Conservation (phyloP, 352 stramenopile genomes). For the Aphanomyces invadans region DNA sequence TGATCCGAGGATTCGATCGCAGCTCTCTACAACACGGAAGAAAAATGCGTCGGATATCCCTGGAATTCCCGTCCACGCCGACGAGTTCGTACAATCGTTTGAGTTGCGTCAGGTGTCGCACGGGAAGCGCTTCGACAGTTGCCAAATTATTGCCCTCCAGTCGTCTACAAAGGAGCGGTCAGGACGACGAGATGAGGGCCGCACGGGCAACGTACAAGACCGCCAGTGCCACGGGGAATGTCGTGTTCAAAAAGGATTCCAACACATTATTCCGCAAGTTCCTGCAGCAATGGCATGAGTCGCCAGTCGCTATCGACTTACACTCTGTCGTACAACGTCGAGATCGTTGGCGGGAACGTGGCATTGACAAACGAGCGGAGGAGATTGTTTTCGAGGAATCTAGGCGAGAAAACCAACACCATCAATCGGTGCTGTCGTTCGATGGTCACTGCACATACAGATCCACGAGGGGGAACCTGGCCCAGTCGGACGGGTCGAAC, state of each 20-base stretch:
- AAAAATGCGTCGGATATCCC: neutral
- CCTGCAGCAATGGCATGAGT: neutral
- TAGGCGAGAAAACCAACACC: too few relatives aligned
- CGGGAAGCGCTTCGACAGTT: neutral
- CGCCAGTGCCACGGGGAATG: neutral
- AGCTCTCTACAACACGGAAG: conserved; percentile 1
- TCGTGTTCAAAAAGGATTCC: neutral
- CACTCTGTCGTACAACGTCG: neutral
- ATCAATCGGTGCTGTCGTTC: neutral
- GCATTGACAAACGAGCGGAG: neutral
- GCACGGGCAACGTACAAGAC: conserved; percentile 1
- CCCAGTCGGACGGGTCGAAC: conserved; percentile 1
- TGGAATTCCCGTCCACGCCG: neutral
- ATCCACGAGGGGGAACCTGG: neutral
- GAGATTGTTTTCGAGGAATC: conserved; percentile 1
- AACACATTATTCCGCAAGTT: neutral
- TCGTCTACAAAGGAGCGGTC: neutral
- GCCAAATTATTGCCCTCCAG: neutral
- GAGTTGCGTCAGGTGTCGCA: neutral
- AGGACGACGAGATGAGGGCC: too few relatives aligned
- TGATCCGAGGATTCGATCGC: neutral
- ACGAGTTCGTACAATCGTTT: neutral
- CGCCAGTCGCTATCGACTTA: neutral
- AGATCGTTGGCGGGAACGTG: neutral
- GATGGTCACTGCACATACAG: neutral